Evolutionary conservation across 441 rosid species (phyloP).

Genomic region (Euphorbia celastroides): DNA sequence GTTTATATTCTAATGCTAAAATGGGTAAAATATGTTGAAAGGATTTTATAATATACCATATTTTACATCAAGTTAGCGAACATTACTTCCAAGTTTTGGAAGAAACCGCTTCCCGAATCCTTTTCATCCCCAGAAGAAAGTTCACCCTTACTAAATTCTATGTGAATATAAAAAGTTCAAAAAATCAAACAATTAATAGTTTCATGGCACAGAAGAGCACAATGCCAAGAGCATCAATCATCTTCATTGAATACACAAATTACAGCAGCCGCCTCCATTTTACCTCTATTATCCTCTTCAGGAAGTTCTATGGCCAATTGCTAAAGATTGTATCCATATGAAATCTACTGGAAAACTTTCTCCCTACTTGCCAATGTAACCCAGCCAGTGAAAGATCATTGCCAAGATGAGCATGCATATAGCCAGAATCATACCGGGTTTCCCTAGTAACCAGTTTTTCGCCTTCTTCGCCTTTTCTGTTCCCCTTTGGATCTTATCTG

Average conservation of each 20-base stretch:
- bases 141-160: neutral
- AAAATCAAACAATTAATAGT: neutral
- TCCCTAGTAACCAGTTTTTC: slow-evolving; percentile 87
- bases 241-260: neutral
- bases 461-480: slow-evolving; percentile 66
- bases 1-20: too few species aligned
- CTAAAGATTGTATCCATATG: neutral
- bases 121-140: neutral
- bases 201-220: neutral
- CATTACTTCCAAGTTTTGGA: neutral
- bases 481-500: slow-evolving; percentile 72
- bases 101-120: neutral
- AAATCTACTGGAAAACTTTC: neutral
- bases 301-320: neutral
- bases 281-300: neutral
- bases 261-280: neutral
- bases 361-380: slow-evolving; percentile 59
- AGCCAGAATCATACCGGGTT: slow-evolving; percentile 76
- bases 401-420: slow-evolving; percentile 77
- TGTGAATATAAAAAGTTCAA: neutral
- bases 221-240: neutral
- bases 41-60: neutral
- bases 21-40: neutral
- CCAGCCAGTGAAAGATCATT: slow-evolving; percentile 64
- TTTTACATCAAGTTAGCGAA: neutral